phyloP scores from a whole-genome alignment of 1,284 basidiomycete species.

The Melampsora larici-populina region DNA sequence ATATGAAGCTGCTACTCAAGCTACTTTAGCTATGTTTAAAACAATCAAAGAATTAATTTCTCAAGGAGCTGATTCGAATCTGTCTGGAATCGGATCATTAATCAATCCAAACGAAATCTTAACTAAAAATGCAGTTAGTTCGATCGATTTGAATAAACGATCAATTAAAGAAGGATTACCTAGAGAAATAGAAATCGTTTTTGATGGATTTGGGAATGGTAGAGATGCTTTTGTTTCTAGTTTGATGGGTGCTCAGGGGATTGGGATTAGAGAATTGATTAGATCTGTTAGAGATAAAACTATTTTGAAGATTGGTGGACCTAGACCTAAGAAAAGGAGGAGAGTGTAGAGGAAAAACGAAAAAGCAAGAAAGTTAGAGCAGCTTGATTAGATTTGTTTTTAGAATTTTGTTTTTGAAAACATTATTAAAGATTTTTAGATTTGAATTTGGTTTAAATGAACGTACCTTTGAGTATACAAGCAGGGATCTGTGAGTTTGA shows the following conservation, averaged over 20 bases:
- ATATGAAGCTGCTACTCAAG: constrained; percentile 39
- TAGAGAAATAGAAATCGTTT: constrained; percentile 42
- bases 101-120: neutral
- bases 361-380: neutral
- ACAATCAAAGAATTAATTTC: constrained; percentile 24
- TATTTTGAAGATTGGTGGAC: constrained; percentile 37
- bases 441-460: too few relatives aligned
- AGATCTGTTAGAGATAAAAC: constrained; percentile 38
- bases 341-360: constrained; percentile 22
- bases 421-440: too few relatives aligned
- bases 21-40: constrained; percentile 20
- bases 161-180: constrained; percentile 20
- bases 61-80: neutral
- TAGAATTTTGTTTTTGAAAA: neutral
- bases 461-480: too few relatives aligned
- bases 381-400: neutral
- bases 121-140: neutral
- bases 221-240: constrained; percentile 35
- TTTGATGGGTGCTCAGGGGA: constrained; percentile 15
- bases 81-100: neutral
- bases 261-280: constrained; percentile 28
- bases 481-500: too few relatives aligned
- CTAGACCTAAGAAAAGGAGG: constrained; percentile 40
- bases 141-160: neutral
- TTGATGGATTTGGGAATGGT: constrained; percentile 39